Base-by-base conservation (phyloP, 73 alveolate species). In the Symbiodinium natans region DNA sequence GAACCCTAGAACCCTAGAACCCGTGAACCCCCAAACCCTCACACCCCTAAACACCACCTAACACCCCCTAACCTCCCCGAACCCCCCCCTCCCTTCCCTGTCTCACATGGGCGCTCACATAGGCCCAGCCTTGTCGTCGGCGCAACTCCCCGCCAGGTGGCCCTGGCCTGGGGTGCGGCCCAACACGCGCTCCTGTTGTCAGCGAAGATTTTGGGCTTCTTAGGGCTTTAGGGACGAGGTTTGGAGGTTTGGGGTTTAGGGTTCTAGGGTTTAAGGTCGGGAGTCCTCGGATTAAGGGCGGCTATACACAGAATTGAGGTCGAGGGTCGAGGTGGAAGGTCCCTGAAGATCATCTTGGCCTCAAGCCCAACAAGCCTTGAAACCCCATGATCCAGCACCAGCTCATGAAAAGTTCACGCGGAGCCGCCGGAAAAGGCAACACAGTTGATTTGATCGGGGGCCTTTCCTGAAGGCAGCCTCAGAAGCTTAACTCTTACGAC, bases 41-140 rank as follows among this genome's bases (percentile, higher is more conserved):
- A 0, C 68, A 52, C n/a, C n/a, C n/a, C n/a, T n/a, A 52, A 52
- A 52, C 68, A 52, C 13, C 2, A 11, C 17, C 59, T 13, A 46
- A 46, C 19, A 8, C 56, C 56, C 56, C 5, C 5, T 43, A 43
- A 43, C 56, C 56, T 43, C 56, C 56, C 56, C 56, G 6, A 43
- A 6, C n/a, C n/a, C n/a, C n/a, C n/a, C n/a, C n/a, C n/a, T 11
- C 56, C 56, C 56, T 11, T 8, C 56, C 56, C 56, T 43, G 56
- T 43, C 6, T 43, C 11, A 43, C n/a, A n/a, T n/a, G n/a, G n/a
- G n/a, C n/a, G n/a, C n/a, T n/a, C n/a, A n/a, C n/a, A n/a, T n/a
- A n/a, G n/a, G n/a, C n/a, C n/a, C 93, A 19, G 46, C 95, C 95
- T 88, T 38, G 86, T 88, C 95, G 75, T 88, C 95, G 21, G 75